Conservation (phyloP, 1,284 basidiomycete genomes). For the Cerioporus squamosus region DNA sequence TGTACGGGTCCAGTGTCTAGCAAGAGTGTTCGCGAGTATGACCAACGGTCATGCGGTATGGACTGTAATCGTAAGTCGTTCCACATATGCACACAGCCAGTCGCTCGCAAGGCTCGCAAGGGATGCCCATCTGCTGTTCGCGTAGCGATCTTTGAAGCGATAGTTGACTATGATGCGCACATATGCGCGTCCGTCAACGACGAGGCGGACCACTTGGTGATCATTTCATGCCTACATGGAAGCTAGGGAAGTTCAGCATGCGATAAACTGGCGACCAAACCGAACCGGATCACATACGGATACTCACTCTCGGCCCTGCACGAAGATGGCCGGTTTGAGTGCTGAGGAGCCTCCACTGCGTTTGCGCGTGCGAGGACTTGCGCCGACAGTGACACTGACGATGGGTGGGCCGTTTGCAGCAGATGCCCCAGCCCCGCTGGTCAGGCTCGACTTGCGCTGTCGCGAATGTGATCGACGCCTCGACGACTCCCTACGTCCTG, state of each 20-base stretch:
- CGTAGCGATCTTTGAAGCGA: no score
- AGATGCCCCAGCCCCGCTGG: slow-evolving; percentile 7
- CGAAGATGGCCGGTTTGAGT: slow-evolving; percentile 36
- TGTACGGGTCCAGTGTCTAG: slow-evolving; percentile 8
- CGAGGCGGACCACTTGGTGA: slow-evolving; percentile 2
- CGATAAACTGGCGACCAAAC: neutral
- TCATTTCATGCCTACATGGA: slow-evolving; percentile 21
- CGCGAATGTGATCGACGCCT: slow-evolving; percentile 25
- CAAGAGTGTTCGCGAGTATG: neutral
- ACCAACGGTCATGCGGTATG: neutral
- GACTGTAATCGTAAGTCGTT: neutral
- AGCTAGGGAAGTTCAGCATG: slow-evolving; percentile 18
- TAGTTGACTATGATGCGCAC: neutral
- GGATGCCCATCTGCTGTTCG: no score
- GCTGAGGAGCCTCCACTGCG: slow-evolving; percentile 31
- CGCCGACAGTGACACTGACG: slow-evolving; percentile 32
- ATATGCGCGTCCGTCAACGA: neutral
- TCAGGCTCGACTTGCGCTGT: slow-evolving; percentile 21
- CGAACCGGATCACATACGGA: slow-evolving; percentile 11
- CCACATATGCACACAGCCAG: slow-evolving; percentile 12
- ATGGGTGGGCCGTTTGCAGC: slow-evolving; percentile 20
- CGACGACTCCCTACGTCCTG: slow-evolving; percentile 12
- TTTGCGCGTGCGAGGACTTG: slow-evolving; percentile 28
- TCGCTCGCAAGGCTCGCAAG: neutral
- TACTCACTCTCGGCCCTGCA: slow-evolving; percentile 34